Percentiles rank a stretch among this genome's conserved stretches.
Evolutionary conservation across 2,329 filamentous ascomycete species (phyloP).

Genomic region (Ceratocystis variospora): DNA sequence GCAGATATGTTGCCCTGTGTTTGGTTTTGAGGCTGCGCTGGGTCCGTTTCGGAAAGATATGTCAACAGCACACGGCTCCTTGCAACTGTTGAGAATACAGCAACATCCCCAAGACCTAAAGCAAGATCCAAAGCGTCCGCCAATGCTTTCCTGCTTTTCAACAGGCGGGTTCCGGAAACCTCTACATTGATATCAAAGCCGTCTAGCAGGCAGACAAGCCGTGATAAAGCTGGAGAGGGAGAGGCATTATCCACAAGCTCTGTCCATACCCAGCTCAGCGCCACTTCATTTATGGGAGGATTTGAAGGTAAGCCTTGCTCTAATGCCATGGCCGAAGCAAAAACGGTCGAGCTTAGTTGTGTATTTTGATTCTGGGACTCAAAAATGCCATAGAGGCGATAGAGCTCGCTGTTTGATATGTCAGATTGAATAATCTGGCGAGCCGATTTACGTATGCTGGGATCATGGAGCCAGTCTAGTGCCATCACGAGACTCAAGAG

Average conservation of each 20-base stretch:
- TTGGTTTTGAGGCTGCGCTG: conserved; percentile 32
- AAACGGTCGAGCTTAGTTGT: conserved; percentile 48
- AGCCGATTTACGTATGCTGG: conserved; percentile 51
- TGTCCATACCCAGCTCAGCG: conserved; percentile 49
- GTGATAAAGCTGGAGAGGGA: conserved; percentile 24
- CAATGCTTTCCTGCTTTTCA: conserved; percentile 43
- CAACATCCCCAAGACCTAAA: conserved; percentile 35
- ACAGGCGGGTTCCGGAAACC: conserved; percentile 29
- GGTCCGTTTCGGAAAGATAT: conserved; percentile 43
- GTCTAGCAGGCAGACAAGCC: conserved; percentile 31
- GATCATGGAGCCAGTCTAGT: conserved; percentile 45
- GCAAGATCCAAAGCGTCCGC: conserved; percentile 40
- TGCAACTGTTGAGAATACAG: conserved; percentile 40
- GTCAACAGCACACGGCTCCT: conserved; percentile 51
- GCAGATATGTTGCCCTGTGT: conserved; percentile 43
- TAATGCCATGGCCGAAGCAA: conserved; percentile 40
- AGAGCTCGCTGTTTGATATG: conserved; percentile 51
- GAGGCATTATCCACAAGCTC: conserved; percentile 33
- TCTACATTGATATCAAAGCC: conserved; percentile 20
- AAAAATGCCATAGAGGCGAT: conserved; percentile 65
- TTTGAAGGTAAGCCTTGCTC: background rate
- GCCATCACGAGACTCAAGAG: conserved; percentile 59
- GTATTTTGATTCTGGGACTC: conserved; percentile 47
- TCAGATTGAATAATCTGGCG: conserved; percentile 59
- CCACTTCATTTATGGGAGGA: conserved; percentile 9